phyloP scores from a whole-genome alignment of 2,329 filamentous ascomycete genomes.

The Cladophialophora yegresii region DNA sequence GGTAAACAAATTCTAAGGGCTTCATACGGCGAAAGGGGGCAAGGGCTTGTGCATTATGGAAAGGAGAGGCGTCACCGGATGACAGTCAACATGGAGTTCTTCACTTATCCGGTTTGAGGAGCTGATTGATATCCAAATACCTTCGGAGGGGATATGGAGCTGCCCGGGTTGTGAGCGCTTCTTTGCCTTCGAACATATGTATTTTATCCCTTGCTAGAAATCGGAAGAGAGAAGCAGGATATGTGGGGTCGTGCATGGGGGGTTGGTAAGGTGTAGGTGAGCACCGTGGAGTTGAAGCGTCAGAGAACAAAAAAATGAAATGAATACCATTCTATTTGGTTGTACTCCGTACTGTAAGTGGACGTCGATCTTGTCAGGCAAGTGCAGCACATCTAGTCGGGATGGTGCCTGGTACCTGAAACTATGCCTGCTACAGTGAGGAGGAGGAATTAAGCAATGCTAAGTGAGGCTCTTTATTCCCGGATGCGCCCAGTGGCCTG shows the following conservation, averaged over 20 bases:
- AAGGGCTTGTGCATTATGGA: constrained; percentile 31
- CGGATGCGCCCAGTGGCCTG: no score
- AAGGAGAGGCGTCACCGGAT: constrained; percentile 27
- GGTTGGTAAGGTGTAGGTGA: background rate
- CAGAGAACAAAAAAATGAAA: constrained; percentile 4
- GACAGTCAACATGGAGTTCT: constrained; percentile 23
- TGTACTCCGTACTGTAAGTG: background rate
- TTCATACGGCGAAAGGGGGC: constrained; percentile 22
- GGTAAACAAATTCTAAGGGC: constrained; percentile 3
- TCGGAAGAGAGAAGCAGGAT: constrained; percentile 15
- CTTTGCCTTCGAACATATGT: constrained; percentile 27
- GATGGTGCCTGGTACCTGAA: constrained; percentile 14
- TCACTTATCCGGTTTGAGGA: constrained; percentile 10
- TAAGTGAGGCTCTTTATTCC: background rate
- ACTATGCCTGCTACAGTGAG: constrained; percentile 6
- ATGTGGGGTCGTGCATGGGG: background rate
- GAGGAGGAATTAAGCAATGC: background rate
- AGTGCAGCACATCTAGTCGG: background rate
- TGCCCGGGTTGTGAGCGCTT: constrained; percentile 22
- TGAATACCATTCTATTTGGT: constrained; percentile 6
- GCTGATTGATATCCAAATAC: constrained; percentile 10
- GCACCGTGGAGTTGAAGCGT: background rate
- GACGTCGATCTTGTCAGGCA: background rate
- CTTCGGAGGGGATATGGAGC: constrained; percentile 22
- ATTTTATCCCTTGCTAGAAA: constrained; percentile 30